Evolutionary conservation across 805 yeast genomes (phyloP).

Genomic region (Scheffersomyces stipitis): DNA sequence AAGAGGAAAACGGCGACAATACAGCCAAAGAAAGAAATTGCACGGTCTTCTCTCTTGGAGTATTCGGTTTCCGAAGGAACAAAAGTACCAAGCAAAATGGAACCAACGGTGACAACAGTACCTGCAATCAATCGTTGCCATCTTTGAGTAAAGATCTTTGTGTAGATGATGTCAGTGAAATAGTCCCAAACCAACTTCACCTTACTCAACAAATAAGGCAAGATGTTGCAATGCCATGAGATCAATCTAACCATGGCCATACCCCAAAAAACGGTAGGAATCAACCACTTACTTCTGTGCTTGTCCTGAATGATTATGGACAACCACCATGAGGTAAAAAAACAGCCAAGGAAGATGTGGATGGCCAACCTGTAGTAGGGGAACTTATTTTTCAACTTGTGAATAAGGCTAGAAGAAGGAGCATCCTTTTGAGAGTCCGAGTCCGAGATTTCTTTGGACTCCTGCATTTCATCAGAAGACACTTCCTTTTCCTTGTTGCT

Average conservation of each 20-base stretch:
- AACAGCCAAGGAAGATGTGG: slow-evolving; percentile 18
- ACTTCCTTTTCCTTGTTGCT: neutral
- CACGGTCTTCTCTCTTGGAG: slow-evolving; percentile 52
- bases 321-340: slow-evolving; percentile 44
- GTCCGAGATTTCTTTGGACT: neutral
- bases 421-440: neutral
- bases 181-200: slow-evolving; percentile 24
- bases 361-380: slow-evolving; percentile 13
- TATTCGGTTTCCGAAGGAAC: slow-evolving; percentile 47
- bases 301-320: slow-evolving; percentile 51
- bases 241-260: slow-evolving; percentile 51
- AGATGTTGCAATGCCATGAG: slow-evolving; percentile 45
- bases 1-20: slow-evolving; percentile 46
- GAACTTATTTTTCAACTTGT: slow-evolving; percentile 5
- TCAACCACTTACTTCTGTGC: slow-evolving; percentile 53
- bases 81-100: slow-evolving; percentile 55
- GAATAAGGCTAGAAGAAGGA: slow-evolving; percentile 1
- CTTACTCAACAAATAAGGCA: slow-evolving; percentile 11
- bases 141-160: slow-evolving; percentile 40
- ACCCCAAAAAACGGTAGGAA: slow-evolving; percentile 55
- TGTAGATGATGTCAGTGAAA: slow-evolving; percentile 33
- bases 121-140: slow-evolving; percentile 44
- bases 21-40: slow-evolving; percentile 56
- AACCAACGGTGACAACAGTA: slow-evolving; percentile 44
- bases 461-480: slow-evolving; percentile 1